phyloP scores from a whole-genome alignment of 495 filamentous ascomycete species.

The Monascus purpureus region DNA sequence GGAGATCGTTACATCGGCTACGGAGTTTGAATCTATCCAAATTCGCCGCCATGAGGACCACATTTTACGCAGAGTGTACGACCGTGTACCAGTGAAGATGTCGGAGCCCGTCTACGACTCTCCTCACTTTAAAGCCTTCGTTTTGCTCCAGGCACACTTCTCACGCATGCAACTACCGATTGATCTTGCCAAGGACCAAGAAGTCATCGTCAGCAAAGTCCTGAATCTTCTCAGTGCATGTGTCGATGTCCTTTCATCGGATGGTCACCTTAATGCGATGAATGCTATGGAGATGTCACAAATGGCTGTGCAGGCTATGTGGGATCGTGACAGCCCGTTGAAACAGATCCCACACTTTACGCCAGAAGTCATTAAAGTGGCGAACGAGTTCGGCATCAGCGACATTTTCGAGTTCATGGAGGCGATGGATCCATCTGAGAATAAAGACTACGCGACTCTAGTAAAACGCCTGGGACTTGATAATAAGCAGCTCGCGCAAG shows the following conservation, averaged over 20 bases:
- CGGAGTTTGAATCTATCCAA: constrained; percentile 90
- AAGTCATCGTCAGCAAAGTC: constrained; percentile 71
- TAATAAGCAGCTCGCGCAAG: constrained; percentile 70
- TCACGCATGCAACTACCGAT: constrained; percentile 90
- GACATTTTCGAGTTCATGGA: constrained; percentile 99
- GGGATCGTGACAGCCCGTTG: constrained; percentile 91
- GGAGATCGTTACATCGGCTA: constrained; percentile 93
- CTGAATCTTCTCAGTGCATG: constrained; percentile 79
- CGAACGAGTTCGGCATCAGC: constrained; percentile 66
- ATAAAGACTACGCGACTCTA: constrained; percentile 58
- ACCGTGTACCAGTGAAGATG: constrained; percentile 92
- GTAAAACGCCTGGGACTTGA: constrained; percentile 66
- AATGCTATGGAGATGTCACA: constrained; percentile 99
- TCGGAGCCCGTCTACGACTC: constrained; percentile 71
- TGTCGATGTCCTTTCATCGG: constrained; percentile 91
- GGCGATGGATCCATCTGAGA: constrained; percentile 88
- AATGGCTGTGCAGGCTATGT: constrained; percentile 98
- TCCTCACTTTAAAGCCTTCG: constrained; percentile 96
- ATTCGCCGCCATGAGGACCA: constrained; percentile 87
- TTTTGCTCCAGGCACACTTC: constrained; percentile 93
- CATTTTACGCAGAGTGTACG: constrained; percentile 83
- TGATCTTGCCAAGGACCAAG: constrained; percentile 95
- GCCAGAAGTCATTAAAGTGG: constrained; percentile 66
- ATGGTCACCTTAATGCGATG: constrained; percentile 93
- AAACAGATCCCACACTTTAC: constrained; percentile 97